Evolutionary conservation across 31 red algal species (phyloP).

Genomic region (Porphyra umbilicalis): DNA sequence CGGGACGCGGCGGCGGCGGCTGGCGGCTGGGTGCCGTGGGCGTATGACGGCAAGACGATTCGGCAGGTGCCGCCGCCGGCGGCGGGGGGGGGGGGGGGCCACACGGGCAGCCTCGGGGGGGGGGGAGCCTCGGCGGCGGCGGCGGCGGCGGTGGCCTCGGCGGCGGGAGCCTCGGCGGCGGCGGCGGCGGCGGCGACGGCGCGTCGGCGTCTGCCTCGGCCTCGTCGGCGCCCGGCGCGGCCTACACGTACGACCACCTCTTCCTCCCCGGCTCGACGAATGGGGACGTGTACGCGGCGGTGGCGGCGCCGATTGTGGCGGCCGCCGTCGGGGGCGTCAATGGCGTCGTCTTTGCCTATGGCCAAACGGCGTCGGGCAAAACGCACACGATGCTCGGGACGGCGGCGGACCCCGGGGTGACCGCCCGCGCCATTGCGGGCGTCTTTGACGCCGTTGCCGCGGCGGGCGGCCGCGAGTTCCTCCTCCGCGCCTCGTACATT

Average conservation of each 20-base stretch:
- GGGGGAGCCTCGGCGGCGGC: not conserved
- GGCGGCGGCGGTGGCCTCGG: not conserved
- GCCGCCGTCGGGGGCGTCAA: slow-evolving; percentile 83
- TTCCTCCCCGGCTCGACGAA: slow-evolving; percentile 64
- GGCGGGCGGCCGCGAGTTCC: slow-evolving; percentile 42
- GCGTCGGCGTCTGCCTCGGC: not conserved
- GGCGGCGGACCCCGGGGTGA: slow-evolving; percentile 71
- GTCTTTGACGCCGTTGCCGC: slow-evolving; percentile 36
- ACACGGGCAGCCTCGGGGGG: not conserved
- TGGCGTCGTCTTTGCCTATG: slow-evolving; percentile 91
- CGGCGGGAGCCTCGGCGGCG: not conserved
- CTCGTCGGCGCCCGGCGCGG: not conserved
- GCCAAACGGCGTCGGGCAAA: slow-evolving; percentile 94
- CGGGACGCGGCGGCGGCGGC: slow-evolving; percentile 13
- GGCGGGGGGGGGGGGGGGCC: not conserved
- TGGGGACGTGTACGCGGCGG: slow-evolving; percentile 30
- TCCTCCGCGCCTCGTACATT: slow-evolving; percentile 80
- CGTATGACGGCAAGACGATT: not conserved
- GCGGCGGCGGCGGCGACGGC: too few species aligned
- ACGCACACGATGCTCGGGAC: slow-evolving; percentile 96
- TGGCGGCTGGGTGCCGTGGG: not conserved
- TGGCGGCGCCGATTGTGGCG: slow-evolving; percentile 65
- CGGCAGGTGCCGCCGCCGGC: not conserved
- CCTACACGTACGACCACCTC: slow-evolving; percentile 77
- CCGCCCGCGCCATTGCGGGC: slow-evolving; percentile 49